Evolutionary conservation across 1,284 basidiomycete species (phyloP).

Genomic region (Trametes sp.): DNA sequence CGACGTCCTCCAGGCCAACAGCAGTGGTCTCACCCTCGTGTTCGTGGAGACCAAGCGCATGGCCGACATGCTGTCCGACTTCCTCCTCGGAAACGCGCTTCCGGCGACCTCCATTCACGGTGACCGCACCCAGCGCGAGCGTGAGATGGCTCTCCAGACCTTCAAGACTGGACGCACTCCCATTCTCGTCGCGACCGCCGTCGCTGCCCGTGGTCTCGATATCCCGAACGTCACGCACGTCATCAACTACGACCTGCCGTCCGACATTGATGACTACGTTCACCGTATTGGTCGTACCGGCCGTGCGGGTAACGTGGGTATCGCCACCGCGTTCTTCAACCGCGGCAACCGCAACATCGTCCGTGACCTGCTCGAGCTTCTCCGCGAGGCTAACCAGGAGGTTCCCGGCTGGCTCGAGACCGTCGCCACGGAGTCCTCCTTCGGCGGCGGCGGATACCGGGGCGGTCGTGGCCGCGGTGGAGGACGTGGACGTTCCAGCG

Average conservation of each 20-base stretch:
- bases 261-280: slow-evolving; percentile 98
- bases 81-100: slow-evolving; percentile 86
- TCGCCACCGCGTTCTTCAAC: slow-evolving; percentile 95
- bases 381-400: slow-evolving; percentile 97
- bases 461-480: slow-evolving; percentile 66
- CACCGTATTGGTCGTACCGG: slow-evolving; percentile 99
- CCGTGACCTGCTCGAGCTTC: slow-evolving; percentile 89
- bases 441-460: slow-evolving; percentile 65
- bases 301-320: slow-evolving; percentile 98
- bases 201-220: slow-evolving; percentile 98
- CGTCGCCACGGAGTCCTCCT: slow-evolving; percentile 84
- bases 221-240: slow-evolving; percentile 99
- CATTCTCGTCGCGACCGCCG: slow-evolving; percentile 97
- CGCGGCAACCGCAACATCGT: slow-evolving; percentile 92
- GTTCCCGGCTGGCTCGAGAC: slow-evolving; percentile 93
- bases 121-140: slow-evolving; percentile 97
- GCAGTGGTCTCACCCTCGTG: slow-evolving; percentile 83
- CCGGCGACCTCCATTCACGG: slow-evolving; percentile 98
- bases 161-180: slow-evolving; percentile 96
- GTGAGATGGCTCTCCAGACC: slow-evolving; percentile 93
- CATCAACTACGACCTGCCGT: slow-evolving; percentile 98
- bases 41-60: slow-evolving; percentile 99
- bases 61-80: slow-evolving; percentile 98
- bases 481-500: slow-evolving; percentile 55
- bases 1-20: slow-evolving; percentile 89